Conservation (phyloP, 1,284 basidiomycete genomes). For the Chalciporus piperatoides region DNA sequence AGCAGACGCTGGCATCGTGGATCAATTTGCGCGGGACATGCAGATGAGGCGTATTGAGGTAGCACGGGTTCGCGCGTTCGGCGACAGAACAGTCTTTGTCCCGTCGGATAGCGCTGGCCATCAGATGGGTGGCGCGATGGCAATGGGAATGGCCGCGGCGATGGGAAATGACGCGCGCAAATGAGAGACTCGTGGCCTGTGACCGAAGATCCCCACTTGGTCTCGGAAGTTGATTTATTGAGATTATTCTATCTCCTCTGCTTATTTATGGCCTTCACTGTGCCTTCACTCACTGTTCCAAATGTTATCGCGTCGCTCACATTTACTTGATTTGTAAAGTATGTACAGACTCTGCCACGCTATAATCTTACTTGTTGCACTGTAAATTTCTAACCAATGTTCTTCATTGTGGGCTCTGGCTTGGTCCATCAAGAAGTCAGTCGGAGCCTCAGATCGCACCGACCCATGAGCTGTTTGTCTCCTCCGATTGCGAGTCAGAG, state of each 20-base stretch:
- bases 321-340: neutral
- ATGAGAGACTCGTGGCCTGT: constrained; percentile 5
- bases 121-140: constrained; percentile 58
- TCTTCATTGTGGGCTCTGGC: too few species aligned
- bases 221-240: neutral
- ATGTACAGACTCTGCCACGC: neutral
- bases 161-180: constrained; percentile 45
- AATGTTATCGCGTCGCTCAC: neutral
- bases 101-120: constrained; percentile 55
- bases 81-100: constrained; percentile 67
- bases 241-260: neutral
- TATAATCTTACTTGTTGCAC: neutral
- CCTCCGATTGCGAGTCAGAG: neutral
- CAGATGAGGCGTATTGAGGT: constrained; percentile 64
- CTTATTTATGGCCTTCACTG: neutral
- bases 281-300: neutral
- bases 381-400: neutral
- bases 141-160: constrained; percentile 60
- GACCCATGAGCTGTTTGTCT: too few species aligned
- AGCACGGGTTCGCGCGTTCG: constrained; percentile 59
- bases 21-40: constrained; percentile 74
- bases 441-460: too few species aligned
- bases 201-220: neutral
- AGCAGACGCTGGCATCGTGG: constrained; percentile 57
- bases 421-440: too few species aligned